A percentile compares a stretch with the other conserved stretches of the same genome.
These are phyloP conservation scores for Cubamyces lactineus DNA, from an alignment of 768 basidiomycete species.

Conservation along the genomic window DNA sequence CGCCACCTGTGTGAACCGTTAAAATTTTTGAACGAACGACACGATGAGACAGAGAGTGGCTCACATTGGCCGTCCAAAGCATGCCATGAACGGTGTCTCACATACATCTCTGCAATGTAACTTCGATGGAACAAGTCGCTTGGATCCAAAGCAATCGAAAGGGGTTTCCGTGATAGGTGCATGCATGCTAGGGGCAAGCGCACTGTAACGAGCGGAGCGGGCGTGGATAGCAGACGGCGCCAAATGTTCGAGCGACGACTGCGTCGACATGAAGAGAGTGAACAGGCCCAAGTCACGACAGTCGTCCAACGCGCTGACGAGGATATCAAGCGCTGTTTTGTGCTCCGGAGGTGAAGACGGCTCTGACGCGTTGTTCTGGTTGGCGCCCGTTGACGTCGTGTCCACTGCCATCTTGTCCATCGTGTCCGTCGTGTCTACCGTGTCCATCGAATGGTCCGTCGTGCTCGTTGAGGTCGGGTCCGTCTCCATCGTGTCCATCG, in stretches of 20 bases:
- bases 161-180: constrained; percentile 25
- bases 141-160: constrained; percentile 20
- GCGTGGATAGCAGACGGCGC: constrained; percentile 6
- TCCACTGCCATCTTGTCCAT: no score
- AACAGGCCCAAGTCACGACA: constrained; percentile 1
- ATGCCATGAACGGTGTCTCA: constrained; percentile 14
- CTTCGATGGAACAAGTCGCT: neutral
- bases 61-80: constrained; percentile 26
- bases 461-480: neutral
- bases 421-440: no score
- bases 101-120: neutral
- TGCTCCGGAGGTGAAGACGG: no score
- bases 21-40: no score
- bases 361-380: neutral
- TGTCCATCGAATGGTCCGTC: no score
- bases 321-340: neutral
- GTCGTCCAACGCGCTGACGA: neutral
- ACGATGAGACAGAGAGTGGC: neutral
- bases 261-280: constrained; percentile 22
- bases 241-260: neutral
- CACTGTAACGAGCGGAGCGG: neutral
- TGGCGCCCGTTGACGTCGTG: no score
- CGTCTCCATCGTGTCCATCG: no score
- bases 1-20: neutral
- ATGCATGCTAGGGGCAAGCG: constrained; percentile 1